Evolutionary conservation across 768 basidiomycete genomes (phyloP), one percentile per base, ranked within the genome.

Genomic region (Hypholoma fasciculare): DNA sequence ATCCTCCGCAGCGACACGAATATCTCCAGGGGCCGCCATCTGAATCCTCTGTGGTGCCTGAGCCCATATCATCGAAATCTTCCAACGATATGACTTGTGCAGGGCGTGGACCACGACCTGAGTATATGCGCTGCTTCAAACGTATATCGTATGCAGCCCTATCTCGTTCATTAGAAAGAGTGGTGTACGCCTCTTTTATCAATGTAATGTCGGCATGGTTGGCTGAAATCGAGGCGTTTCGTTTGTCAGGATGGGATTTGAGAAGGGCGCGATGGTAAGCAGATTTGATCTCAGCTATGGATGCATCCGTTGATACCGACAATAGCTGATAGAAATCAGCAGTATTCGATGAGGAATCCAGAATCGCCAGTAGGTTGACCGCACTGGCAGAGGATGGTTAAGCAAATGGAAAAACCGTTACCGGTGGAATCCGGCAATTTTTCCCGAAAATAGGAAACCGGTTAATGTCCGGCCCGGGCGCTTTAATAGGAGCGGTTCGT

Each of bases 41-140:
- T 13, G 30, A 27, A 26, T 66, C 73, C 1, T 68, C 72, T 9
- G 26, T 13, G 1, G 51, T 57, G 12, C 44, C 63, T 11, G 47
- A 13, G 19, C 9, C 43, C 48, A 71, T 58, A 57, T 77, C 74
- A 23, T 72, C 72, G 61, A 92, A 93, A 0, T 92, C 90, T 47
- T 90, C 89, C 39, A 94, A 75, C 2, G 92, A 94, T 38, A 94
- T 73, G 16, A 91, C 73, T 60, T 92, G 87, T 0, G 92, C 90
- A 4, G 92, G 90, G 52, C 92, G 77, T 7, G 87, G 84, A 2
- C 74, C 77, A 3, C 62, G 51, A 14, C 54, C 54, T 2, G 16
- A 46, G 23, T 44, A 44, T 17, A 61, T 54, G 20, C 52, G 56
- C 38, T 57, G 60, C n/a, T 61, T 61, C 30, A 69, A 57, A 12